Evolutionary conservation across 2,329 filamentous ascomycete species (phyloP).

Genomic region (Colletotrichum destructivum): DNA sequence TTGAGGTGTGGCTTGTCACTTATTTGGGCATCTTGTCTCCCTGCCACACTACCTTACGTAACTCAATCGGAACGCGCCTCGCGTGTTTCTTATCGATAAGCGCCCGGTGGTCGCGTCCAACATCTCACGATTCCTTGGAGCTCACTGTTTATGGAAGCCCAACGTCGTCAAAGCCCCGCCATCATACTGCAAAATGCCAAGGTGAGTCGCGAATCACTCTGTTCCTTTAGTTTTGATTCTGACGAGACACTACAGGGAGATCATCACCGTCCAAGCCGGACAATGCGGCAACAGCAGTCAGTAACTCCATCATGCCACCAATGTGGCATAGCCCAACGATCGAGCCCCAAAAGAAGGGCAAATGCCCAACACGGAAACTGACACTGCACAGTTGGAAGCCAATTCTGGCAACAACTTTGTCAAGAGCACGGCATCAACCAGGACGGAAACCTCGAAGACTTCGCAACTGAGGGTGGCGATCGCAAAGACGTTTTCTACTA

Average conservation of each 20-base stretch:
- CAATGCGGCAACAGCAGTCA: conserved; percentile 99
- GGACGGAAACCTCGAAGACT: conserved; percentile 97
- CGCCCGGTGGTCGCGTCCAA: conserved; percentile 33
- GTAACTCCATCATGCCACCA: conserved; percentile 57
- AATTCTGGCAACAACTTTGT: conserved; percentile 99
- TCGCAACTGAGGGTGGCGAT: conserved; percentile 97
- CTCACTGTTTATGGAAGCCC: conserved; percentile 29
- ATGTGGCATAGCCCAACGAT: conserved; percentile 1
- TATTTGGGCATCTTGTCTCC: background rate
- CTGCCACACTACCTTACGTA: conserved; percentile 8
- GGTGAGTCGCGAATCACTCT: conserved; percentile 21
- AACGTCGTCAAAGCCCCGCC: conserved; percentile 31
- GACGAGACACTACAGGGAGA: conserved; percentile 77
- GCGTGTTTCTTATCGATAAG: conserved; percentile 44
- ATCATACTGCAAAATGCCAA: conserved; percentile 39
- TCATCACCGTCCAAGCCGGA: conserved; percentile 98
- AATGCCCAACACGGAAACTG: conserved; percentile 45
- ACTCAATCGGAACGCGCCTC: conserved; percentile 27
- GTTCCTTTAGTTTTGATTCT: background rate
- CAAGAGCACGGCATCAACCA: conserved; percentile 98
- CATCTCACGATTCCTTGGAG: conserved; percentile 30
- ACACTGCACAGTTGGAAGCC: conserved; percentile 82
- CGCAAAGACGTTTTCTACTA: conserved; percentile 99
- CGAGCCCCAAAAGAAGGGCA: conserved; percentile 1
- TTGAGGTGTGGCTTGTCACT: background rate